phyloP scores from a whole-genome alignment of 805 yeast genomes.

The Starmerella floricola region DNA sequence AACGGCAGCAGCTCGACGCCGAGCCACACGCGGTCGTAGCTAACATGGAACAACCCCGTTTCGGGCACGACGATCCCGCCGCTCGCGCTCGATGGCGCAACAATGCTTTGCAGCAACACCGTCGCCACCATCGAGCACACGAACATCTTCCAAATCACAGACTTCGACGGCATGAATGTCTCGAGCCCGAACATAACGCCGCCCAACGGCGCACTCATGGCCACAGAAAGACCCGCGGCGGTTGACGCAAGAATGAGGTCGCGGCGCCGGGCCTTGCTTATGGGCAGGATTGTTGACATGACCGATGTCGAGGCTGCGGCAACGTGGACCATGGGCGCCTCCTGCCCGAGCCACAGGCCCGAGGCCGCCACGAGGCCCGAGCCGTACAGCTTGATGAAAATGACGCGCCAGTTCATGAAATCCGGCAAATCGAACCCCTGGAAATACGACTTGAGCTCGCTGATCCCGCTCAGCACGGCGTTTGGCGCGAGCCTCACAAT shows the following conservation, averaged over 20 bases:
- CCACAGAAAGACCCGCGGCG: slow-evolving; percentile 75
- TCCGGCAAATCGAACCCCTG: slow-evolving; percentile 48
- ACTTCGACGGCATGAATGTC: slow-evolving; percentile 28
- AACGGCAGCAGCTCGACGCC: slow-evolving; percentile 61
- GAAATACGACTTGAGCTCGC: slow-evolving; percentile 57
- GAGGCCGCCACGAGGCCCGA: slow-evolving; percentile 56
- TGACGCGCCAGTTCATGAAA: slow-evolving; percentile 41
- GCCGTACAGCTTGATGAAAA: slow-evolving; percentile 47
- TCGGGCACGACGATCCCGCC: slow-evolving; percentile 31
- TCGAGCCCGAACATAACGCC: slow-evolving; percentile 74
- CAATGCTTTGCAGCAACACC: slow-evolving; percentile 38
- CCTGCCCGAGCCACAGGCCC: slow-evolving; percentile 75
- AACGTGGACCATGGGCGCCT: slow-evolving; percentile 77
- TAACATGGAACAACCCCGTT: slow-evolving; percentile 53
- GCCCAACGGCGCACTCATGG: slow-evolving; percentile 79
- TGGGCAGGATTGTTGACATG: slow-evolving; percentile 34
- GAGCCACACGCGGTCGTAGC: slow-evolving; percentile 61
- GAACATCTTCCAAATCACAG: slow-evolving; percentile 75
- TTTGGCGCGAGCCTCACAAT: slow-evolving; percentile 29
- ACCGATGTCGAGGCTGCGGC: slow-evolving; percentile 28
- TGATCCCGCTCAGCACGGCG: slow-evolving; percentile 50
- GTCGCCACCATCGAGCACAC: slow-evolving; percentile 67
- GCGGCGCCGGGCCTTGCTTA: slow-evolving; percentile 33
- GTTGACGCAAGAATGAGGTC: slow-evolving; percentile 63
- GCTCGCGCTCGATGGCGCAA: slow-evolving; percentile 35